These are phyloP conservation scores for Boletus sp. DNA, from an alignment of 768 basidiomycete genomes.

Conservation along the genomic window DNA sequence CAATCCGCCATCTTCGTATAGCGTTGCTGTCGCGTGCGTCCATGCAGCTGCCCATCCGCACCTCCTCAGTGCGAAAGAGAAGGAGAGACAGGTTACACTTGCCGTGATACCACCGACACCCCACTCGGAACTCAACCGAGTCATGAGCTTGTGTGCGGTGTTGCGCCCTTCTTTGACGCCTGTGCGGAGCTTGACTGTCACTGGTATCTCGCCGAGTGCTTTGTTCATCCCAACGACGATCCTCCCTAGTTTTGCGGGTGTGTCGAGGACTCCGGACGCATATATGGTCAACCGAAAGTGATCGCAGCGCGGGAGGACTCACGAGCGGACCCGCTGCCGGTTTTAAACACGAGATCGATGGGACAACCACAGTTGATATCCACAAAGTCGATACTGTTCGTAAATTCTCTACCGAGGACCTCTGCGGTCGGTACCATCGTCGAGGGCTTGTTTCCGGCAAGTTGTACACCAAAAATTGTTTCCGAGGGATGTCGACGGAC, in stretches of 20 bases:
- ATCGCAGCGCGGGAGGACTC: slow-evolving; percentile 30
- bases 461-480: slow-evolving; percentile 82
- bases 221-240: slow-evolving; percentile 89
- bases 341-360: slow-evolving; percentile 92
- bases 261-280: slow-evolving; percentile 67
- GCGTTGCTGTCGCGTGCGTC: slow-evolving; percentile 90
- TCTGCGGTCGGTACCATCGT: slow-evolving; percentile 81
- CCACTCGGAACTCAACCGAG: slow-evolving; percentile 59
- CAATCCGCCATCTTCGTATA: slow-evolving; percentile 93
- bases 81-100: not conserved
- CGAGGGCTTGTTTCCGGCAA: slow-evolving; percentile 85
- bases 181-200: slow-evolving; percentile 89
- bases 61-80: not conserved
- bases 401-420: slow-evolving; percentile 66
- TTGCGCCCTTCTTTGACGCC: slow-evolving; percentile 89
- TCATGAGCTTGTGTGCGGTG: slow-evolving; percentile 88
- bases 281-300: not conserved
- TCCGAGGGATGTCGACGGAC: slow-evolving; percentile 88
- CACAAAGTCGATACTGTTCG: slow-evolving; percentile 76
- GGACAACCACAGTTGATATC: slow-evolving; percentile 98
- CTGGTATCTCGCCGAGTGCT: slow-evolving; percentile 85
- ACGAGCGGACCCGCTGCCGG: slow-evolving; percentile 88
- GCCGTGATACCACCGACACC: slow-evolving; percentile 45
- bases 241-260: slow-evolving; percentile 76
- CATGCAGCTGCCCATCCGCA: slow-evolving; percentile 68